These are phyloP conservation scores for Trichophaea hybrida DNA, from an alignment of 2,329 filamentous ascomycete genomes.

Conservation along the genomic window DNA sequence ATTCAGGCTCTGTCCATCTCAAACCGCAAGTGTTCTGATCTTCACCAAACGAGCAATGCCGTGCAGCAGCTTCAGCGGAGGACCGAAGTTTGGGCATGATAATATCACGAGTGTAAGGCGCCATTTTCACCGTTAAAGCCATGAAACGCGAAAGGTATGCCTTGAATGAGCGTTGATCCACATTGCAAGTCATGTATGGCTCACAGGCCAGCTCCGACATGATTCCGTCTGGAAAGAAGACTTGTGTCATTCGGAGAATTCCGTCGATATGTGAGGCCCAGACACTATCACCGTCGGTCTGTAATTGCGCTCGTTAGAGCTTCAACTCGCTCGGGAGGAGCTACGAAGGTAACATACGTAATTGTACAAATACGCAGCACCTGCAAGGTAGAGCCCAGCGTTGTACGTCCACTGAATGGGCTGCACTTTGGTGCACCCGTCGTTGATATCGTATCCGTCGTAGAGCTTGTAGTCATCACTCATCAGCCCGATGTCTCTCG, in stretches of 20 bases:
- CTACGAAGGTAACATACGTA: constrained; percentile 32
- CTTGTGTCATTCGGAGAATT: constrained; percentile 39
- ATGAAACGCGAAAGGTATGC: constrained; percentile 55
- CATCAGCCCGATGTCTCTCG: constrained; percentile 42
- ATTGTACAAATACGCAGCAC: constrained; percentile 56
- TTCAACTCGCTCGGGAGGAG: background rate
- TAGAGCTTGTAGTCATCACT: constrained; percentile 49
- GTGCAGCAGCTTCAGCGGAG: constrained; percentile 46
- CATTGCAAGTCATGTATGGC: constrained; percentile 44
- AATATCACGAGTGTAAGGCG: constrained; percentile 41
- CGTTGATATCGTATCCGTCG: constrained; percentile 42
- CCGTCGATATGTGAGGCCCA: constrained; percentile 46
- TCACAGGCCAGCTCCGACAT: constrained; percentile 58
- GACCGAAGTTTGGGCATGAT: constrained; percentile 45
- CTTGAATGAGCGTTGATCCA: constrained; percentile 60
- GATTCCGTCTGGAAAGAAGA: constrained; percentile 42
- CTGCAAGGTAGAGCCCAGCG: constrained; percentile 46
- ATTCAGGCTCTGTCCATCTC: constrained; percentile 42
- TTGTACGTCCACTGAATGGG: constrained; percentile 54
- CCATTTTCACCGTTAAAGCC: constrained; percentile 45
- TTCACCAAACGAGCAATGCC: constrained; percentile 46
- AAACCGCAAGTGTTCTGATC: constrained; percentile 49
- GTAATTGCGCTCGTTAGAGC: constrained; percentile 19
- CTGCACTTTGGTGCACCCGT: constrained; percentile 48
- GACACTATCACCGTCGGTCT: constrained; percentile 37